Conservation (phyloP, 2,329 filamentous ascomycete genomes). For the Pseudocercospora vitis region DNA sequence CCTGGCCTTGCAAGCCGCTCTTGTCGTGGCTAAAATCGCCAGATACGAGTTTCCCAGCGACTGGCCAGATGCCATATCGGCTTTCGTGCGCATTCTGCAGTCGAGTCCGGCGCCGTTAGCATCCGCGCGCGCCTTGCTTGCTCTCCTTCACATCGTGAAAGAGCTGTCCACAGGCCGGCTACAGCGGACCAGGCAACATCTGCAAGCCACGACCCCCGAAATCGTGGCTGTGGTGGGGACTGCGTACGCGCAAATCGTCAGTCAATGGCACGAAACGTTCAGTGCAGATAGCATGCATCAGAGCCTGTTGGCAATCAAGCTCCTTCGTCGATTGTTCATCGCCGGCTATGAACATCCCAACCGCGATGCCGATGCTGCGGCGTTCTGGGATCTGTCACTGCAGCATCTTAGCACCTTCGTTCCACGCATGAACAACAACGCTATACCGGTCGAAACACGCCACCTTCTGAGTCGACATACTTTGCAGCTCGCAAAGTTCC, state of each 20-base stretch:
- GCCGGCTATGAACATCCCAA: slow-evolving; percentile 83
- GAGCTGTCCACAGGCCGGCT: slow-evolving; percentile 81
- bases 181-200: slow-evolving; percentile 68
- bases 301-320: slow-evolving; percentile 76
- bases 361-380: slow-evolving; percentile 69
- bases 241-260: slow-evolving; percentile 73
- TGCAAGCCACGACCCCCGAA: slow-evolving; percentile 79
- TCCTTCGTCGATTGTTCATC: slow-evolving; percentile 74
- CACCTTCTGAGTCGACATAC: slow-evolving; percentile 76
- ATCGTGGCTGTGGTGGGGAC: slow-evolving; percentile 75
- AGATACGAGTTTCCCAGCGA: slow-evolving; percentile 85
- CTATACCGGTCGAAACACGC: slow-evolving; percentile 9
- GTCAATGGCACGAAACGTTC: slow-evolving; percentile 57
- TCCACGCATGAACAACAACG: slow-evolving; percentile 40
- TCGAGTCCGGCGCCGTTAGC: slow-evolving; percentile 46
- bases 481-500: slow-evolving; percentile 86
- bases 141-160: slow-evolving; percentile 84
- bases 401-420: slow-evolving; percentile 77
- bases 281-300: slow-evolving; percentile 64
- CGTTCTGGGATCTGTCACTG: slow-evolving; percentile 79
- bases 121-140: slow-evolving; percentile 69
- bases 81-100: slow-evolving; percentile 64
- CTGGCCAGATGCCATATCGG: slow-evolving; percentile 63
- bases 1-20: slow-evolving; percentile 81
- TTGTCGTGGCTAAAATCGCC: slow-evolving; percentile 83